Base-by-base conservation (phyloP, 371 early-diverging fungal species). In the Ordospora pajunii region DNA sequence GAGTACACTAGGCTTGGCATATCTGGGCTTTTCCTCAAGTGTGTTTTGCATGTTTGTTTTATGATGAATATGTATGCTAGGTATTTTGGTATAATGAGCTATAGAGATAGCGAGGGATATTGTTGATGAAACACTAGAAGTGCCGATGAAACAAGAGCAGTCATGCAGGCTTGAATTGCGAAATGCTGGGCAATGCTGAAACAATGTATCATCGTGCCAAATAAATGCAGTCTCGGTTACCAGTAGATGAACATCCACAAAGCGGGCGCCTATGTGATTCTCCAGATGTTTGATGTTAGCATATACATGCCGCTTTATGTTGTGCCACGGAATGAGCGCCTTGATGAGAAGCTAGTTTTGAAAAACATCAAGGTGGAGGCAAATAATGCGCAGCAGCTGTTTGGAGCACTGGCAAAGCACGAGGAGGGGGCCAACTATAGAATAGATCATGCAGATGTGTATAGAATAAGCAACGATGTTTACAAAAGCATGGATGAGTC, bases 1-100 rank as follows among this genome's bases (percentile, higher is more conserved):
- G 65, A 67, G 66, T 70, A 70, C 65, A 62, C 52, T 19, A 78
- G 53, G 32, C 14, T 44, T 40, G 62, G n/a, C 54, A 73, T 73
- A 44, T 3, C 27, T n/a, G 10, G 22, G 21, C 0, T 58, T 58
- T 40, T 58, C 17, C 27, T 25, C 37, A 40, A 40, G 0, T 58
- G 1, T 37, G 40, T 58, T 58, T 58, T 58, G 27, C n/a, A 58
- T 37, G 37, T 58, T 14, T 58, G 27, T 58, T 32, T 32, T 32
- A 5, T 32, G 32, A 2, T 32, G 5, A 32, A 32, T 5, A 1
- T 32, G 32, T 5, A 5, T 5, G 5, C n/a, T 32, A 32, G 32
- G 5, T 32, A 32, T 32, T 32, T 32, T 1, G 32, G 5, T 32
- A 32, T 5, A 32, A 32, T 32, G 5, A 32, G 5, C 5, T 5